These are phyloP conservation scores for Citrus inodora DNA, from an alignment of 345 rosid species.

Conservation along the genomic window DNA sequence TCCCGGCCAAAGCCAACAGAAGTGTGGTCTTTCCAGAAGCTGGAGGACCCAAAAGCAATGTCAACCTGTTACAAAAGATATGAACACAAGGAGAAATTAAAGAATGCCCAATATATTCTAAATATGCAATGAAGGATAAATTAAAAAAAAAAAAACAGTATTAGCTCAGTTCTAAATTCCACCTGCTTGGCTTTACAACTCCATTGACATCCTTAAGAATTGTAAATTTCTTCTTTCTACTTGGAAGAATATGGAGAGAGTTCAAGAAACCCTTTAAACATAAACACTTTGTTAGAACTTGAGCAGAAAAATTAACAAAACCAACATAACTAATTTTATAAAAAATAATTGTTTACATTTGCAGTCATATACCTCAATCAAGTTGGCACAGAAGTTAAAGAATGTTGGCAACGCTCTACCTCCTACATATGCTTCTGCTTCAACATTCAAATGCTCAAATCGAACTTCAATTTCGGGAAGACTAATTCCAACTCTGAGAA, in stretches of 20 bases:
- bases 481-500: constrained; percentile 33
- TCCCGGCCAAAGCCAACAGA: constrained; percentile 71
- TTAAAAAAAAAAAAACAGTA: background rate
- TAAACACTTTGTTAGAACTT: no score
- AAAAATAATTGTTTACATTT: background rate
- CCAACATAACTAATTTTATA: no score
- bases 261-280: constrained; percentile 26
- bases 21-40: constrained; percentile 78
- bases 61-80: constrained; percentile 37
- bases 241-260: constrained; percentile 34
- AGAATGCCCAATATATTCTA: background rate
- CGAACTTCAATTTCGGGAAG: constrained; percentile 20
- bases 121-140: background rate
- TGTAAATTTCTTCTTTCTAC: constrained; percentile 42
- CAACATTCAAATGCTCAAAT: constrained; percentile 35
- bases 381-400: constrained; percentile 18
- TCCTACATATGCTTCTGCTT: constrained; percentile 27
- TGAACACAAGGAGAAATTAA: background rate
- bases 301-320: background rate
- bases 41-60: constrained; percentile 82
- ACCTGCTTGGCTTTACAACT: constrained; percentile 71
- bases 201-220: constrained; percentile 70
- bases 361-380: constrained; percentile 23
- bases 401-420: constrained; percentile 35
- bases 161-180: background rate